These are phyloP conservation scores for Parathielavia hyrcaniae DNA, from an alignment of 495 filamentous ascomycete genomes.

Conservation along the genomic window DNA sequence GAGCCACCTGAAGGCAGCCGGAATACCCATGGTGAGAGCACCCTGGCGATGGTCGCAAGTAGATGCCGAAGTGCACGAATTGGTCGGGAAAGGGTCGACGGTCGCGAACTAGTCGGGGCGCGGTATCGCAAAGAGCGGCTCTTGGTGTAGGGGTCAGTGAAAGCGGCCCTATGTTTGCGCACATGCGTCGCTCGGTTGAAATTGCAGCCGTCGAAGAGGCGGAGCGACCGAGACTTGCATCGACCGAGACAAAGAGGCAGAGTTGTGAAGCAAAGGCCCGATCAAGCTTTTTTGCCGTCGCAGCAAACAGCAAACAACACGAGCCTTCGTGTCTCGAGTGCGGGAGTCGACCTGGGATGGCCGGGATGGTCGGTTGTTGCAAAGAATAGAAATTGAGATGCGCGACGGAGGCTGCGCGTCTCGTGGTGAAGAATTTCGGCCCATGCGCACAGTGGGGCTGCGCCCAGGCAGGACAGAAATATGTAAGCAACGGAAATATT, in stretches of 20 bases:
- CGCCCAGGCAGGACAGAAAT: no score
- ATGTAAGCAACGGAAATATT: neutral
- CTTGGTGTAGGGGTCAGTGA: neutral
- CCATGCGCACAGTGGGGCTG: neutral
- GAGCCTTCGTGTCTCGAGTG: neutral
- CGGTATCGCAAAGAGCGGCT: neutral
- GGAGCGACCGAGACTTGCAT: neutral
- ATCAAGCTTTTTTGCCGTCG: neutral
- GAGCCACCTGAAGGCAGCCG: constrained; percentile 88
- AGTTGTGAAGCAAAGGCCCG: neutral
- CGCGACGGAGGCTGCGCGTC: neutral
- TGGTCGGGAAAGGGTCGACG: neutral
- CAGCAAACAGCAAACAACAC: neutral
- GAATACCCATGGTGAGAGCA: constrained; percentile 74
- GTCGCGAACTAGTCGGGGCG: constrained; percentile 6
- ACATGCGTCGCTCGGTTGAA: neutral
- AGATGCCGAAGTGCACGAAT: neutral
- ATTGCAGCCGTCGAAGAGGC: neutral
- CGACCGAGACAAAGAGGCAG: neutral
- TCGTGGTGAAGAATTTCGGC: neutral
- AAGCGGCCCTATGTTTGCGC: constrained; percentile 1
- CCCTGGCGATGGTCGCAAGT: neutral
- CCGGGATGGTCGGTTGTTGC: neutral
- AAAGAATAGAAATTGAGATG: neutral
- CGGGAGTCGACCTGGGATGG: neutral